phyloP scores from a whole-genome alignment of 139 green algal species.

The Closterium sp. region DNA sequence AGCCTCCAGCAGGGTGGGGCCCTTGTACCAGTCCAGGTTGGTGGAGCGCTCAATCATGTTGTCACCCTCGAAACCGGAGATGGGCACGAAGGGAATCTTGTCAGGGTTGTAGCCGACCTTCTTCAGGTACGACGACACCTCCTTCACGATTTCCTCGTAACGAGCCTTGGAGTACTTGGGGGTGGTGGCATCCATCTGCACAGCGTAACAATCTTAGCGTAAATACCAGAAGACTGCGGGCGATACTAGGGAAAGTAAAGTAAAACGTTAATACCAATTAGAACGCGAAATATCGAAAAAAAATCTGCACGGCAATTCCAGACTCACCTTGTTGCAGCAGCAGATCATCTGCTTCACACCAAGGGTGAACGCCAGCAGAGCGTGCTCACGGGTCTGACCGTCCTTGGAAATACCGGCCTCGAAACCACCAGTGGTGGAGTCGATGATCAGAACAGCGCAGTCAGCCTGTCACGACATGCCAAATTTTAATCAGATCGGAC shows the following conservation, averaged over 20 bases:
- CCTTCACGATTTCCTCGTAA: slow-evolving; percentile 94
- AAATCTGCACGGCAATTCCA: neutral
- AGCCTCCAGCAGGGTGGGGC: slow-evolving; percentile 66
- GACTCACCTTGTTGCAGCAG: slow-evolving; percentile 58
- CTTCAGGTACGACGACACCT: slow-evolving; percentile 89
- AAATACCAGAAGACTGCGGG: neutral
- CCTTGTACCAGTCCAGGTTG: slow-evolving; percentile 93
- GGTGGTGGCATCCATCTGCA: slow-evolving; percentile 81
- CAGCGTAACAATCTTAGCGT: neutral
- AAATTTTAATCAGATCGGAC: neutral
- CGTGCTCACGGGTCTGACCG: slow-evolving; percentile 98
- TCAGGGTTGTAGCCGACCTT: slow-evolving; percentile 78
- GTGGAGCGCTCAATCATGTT: slow-evolving; percentile 93
- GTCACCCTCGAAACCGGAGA: slow-evolving; percentile 98
- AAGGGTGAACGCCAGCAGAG: slow-evolving; percentile 92
- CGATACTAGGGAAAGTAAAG: no score
- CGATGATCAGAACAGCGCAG: slow-evolving; percentile 84
- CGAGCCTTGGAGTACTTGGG: slow-evolving; percentile 85
- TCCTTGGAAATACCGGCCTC: slow-evolving; percentile 60
- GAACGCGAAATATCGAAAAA: no score
- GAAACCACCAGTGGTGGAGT: slow-evolving; percentile 66
- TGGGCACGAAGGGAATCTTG: slow-evolving; percentile 90
- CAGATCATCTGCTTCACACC: slow-evolving; percentile 96
- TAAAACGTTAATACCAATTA: no score
- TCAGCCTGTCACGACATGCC: slow-evolving; percentile 14